Base-by-base conservation (phyloP, 2,329 filamentous ascomycete genomes). In the Sordariomycetes sp. region DNA sequence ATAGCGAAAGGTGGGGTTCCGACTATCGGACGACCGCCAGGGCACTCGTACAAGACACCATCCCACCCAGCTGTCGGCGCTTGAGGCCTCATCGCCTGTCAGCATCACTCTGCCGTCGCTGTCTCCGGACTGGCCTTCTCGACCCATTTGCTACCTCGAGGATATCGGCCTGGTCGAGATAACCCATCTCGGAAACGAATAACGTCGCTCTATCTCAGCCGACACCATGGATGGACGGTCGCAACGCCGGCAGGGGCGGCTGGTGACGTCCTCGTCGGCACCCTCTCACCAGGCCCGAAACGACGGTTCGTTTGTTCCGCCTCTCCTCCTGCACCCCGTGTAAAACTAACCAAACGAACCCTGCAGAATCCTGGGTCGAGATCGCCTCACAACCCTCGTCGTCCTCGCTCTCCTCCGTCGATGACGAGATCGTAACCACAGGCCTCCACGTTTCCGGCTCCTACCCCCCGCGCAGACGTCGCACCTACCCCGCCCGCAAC, bases 301-400 rank as follows among this genome's bases (percentile, higher is more conserved):
- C 22, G 51, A 58, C 52, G 57, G 51, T 58, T 18, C 28, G 40
- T 54, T 24, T 18, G n/a, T 32, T 20, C 10, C 22, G 35, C 25
- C 57, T 18, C 24, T 55, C 22, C 52, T 20, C 3, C 51, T 28
- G 3, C 51, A 32, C 32, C 22, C n/a, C 35, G 22, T 35, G 25
- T 12, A 28, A 48, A 11, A 34, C 43, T 57, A 51, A 57, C 53
- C 43, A 51, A 24, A 51, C 53, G 16, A 16, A n/a, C 14, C 7
- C 22, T 12, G 4, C 48, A 92, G 94, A 97, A 75, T 97, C 94
- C 10, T 99, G 94, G 94, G 85, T 97, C 65, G 93, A 99, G 71
- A 85, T 99, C 61, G 84, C 88, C 53, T 97, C 93, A 3, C 90
- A 94, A 65, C 91, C 93, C 8, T 97, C 93, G 0, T 96, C 93